Percentiles rank a stretch among this genome's conserved stretches.
These are phyloP conservation scores for Phytophthora sp. DNA, from an alignment of 352 stramenopile genomes.

Conservation along the genomic window DNA sequence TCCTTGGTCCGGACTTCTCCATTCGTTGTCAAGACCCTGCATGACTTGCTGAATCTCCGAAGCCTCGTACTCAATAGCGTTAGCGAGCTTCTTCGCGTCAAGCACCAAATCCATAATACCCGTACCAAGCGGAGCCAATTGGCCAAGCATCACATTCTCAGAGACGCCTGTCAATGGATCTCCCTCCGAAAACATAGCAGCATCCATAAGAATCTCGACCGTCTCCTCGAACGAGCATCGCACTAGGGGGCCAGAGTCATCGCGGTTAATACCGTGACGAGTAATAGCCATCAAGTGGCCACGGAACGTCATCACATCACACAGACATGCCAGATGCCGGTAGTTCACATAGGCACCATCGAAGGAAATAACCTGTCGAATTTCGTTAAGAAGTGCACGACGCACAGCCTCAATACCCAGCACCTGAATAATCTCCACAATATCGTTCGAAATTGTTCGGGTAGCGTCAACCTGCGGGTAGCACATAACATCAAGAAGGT, in stretches of 20 bases:
- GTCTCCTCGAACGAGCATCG: constrained; percentile 99
- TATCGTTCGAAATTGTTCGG: constrained; percentile 98
- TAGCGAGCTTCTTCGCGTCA: constrained; percentile 97
- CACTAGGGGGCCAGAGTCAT: constrained; percentile 98
- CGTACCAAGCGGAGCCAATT: constrained; percentile 96
- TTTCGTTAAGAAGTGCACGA: constrained; percentile 93
- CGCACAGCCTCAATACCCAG: constrained; percentile 93
- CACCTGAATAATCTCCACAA: constrained; percentile 99
- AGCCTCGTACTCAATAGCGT: constrained; percentile 97
- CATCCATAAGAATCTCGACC: constrained; percentile 99
- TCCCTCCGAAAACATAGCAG: constrained; percentile 97
- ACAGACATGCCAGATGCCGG: constrained; percentile 97
- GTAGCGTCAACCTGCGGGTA: constrained; percentile 97
- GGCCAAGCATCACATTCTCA: constrained; percentile 99
- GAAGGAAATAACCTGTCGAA: constrained; percentile 98
- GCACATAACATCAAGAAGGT: constrained; percentile 97
- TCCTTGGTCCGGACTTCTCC: constrained; percentile 81
- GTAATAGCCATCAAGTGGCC: constrained; percentile 98
- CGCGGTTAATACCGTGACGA: constrained; percentile 99
- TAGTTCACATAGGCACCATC: constrained; percentile 99
- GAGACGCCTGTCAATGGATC: constrained; percentile 98
- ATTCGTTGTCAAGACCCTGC: constrained; percentile 92
- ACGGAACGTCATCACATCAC: constrained; percentile 99
- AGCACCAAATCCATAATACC: constrained; percentile 98
- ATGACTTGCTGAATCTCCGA: constrained; percentile 93